Base-by-base conservation (phyloP, 2,329 filamentous ascomycete species). In the Sphaerulina populicola region DNA sequence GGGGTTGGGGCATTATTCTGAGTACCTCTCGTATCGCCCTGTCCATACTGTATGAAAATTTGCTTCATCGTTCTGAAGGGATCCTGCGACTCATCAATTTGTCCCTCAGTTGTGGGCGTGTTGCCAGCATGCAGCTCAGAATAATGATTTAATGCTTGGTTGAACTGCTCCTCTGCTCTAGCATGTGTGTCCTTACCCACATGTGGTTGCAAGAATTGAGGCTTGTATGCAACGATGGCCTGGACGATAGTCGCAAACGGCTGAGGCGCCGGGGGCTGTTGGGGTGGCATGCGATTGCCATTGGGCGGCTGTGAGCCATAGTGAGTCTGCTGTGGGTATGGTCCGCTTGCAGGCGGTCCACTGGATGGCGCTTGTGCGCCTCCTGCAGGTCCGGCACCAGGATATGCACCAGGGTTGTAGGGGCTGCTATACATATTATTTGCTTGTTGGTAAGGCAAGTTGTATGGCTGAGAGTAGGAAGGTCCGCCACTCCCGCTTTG, bases 201-300 rank as follows among this genome's bases (percentile, higher is more conserved):
- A 23, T 44, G 42, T 27, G 41, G 35, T 4, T 30, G 31, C 21
- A 50, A 21, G 11, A 39, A 45, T 29, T 44, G 33, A n/a, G 53
- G 44, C 35, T 58, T 56, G 40, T 56, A 62, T 15, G 40, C 40
- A 52, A 63, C 54, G 31, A 63, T 62, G 36, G 57, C 60, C 40
- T 58, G 53, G 5, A 63, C 59, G 29, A 63, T 53, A 12, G 47
- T 49, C 18, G 55, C 49, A 54, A 62, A 63, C 31, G 52, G 53
- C 18, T 56, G 48, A 14, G 54, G 55, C 38, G 51, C 45, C 12
- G 51, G 47, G 18, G 57, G 49, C 29, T 54, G 51, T 43, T 56
- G 53, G 9, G 42, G 49, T 12, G 46, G 44, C 21, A 35, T 50
- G 30, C 52, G 44, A 44, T 49, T 33, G 12, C 48, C 45, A 33